These are phyloP conservation scores for Curvularia sp. DNA, from an alignment of 2,329 filamentous ascomycete species.

Conservation along the genomic window DNA sequence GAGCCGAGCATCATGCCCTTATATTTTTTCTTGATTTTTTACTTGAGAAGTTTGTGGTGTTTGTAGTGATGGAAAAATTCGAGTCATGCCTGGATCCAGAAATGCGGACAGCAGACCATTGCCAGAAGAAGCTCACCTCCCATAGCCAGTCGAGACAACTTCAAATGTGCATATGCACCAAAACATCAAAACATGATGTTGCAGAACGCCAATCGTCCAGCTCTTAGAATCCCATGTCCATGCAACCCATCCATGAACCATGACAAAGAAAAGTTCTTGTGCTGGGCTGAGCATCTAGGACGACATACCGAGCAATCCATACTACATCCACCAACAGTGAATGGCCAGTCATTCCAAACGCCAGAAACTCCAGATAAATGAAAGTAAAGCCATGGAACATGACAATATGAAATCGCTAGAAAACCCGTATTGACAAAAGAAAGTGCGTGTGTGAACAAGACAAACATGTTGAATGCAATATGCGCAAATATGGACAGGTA, in stretches of 20 bases:
- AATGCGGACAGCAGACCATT: slow-evolving; percentile 30
- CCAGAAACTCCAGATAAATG: slow-evolving; percentile 31
- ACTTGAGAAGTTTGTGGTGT: slow-evolving; percentile 26
- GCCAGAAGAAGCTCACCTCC: slow-evolving; percentile 23
- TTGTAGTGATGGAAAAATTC: slow-evolving; percentile 29
- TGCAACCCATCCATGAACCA: slow-evolving; percentile 25
- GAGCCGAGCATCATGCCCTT: slow-evolving; percentile 46
- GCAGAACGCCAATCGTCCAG: slow-evolving; percentile 18
- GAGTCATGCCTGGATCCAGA: slow-evolving; percentile 38
- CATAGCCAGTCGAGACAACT: slow-evolving; percentile 27
- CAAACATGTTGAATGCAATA: slow-evolving; percentile 16
- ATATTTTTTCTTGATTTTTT: slow-evolving; percentile 43
- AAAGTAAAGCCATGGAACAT: slow-evolving; percentile 29
- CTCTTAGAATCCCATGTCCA: slow-evolving; percentile 18
- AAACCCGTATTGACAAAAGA: slow-evolving; percentile 35
- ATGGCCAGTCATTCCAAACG: slow-evolving; percentile 28
- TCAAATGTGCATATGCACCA: slow-evolving; percentile 11
- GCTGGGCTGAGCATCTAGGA: slow-evolving; percentile 14
- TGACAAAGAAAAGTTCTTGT: slow-evolving; percentile 21
- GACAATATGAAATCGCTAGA: slow-evolving; percentile 27
- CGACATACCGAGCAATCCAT: slow-evolving; percentile 18
- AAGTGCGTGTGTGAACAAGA: slow-evolving; percentile 23
- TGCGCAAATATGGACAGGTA: slow-evolving; percentile 37
- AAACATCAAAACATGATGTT: slow-evolving; percentile 25
- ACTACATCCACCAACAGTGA: slow-evolving; percentile 20